Percentiles rank a stretch among this genome's conserved stretches.
phyloP scores from a whole-genome alignment of 805 yeast species.

The Jamesozyma lodderae region DNA sequence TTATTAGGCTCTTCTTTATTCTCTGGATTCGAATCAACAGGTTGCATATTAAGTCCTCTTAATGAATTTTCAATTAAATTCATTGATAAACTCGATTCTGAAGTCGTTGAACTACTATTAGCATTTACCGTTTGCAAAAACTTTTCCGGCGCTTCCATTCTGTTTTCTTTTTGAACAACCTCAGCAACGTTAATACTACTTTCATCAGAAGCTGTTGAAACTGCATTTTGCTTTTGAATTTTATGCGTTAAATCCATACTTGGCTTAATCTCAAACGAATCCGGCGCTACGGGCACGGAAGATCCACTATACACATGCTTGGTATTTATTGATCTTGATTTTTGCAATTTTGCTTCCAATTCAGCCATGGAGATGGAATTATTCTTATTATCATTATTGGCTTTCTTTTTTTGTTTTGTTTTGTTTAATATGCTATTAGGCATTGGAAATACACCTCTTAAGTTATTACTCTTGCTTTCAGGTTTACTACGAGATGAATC shows the following conservation, averaged over 20 bases:
- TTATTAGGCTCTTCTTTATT: no score
- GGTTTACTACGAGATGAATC: background rate
- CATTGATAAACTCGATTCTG: background rate
- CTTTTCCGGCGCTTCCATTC: background rate
- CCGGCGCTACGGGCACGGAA: slow-evolving; percentile 27
- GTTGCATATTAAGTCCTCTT: slow-evolving; percentile 3
- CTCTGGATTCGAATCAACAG: no score
- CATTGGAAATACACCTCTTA: background rate
- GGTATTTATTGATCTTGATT: slow-evolving; percentile 1
- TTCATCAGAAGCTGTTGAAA: background rate
- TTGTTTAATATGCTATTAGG: background rate
- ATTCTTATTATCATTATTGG: background rate
- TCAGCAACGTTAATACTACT: background rate
- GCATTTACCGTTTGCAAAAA: no score
- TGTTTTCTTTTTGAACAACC: no score
- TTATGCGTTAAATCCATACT: slow-evolving; percentile 10
- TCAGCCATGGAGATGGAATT: slow-evolving; percentile 9
- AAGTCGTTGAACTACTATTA: no score
- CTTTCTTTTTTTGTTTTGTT: background rate
- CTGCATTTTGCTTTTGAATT: background rate
- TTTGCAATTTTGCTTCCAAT: slow-evolving; percentile 10
- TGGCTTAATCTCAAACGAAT: slow-evolving; percentile 21
- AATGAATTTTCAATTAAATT: slow-evolving; percentile 5
- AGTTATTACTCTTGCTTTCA: background rate
- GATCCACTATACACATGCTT: slow-evolving; percentile 27